Evolutionary conservation across 768 basidiomycete genomes (phyloP).

Genomic region (Tulasnella sp.): DNA sequence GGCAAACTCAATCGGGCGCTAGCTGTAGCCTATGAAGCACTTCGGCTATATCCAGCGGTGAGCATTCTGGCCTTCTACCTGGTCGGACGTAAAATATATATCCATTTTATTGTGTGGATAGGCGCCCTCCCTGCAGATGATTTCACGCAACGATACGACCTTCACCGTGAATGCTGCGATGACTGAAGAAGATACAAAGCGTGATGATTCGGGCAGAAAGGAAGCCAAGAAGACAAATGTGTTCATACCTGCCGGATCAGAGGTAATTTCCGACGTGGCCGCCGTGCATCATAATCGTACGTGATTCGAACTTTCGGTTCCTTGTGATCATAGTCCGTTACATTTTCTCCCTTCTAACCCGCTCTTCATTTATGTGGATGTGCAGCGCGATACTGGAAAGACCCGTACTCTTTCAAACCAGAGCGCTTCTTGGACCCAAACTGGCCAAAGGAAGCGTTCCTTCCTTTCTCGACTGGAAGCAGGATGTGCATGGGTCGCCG

Average conservation of each 20-base stretch:
- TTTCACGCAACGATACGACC: neutral
- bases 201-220: neutral
- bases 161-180: neutral
- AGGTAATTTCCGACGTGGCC: neutral
- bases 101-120: neutral
- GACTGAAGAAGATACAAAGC: neutral
- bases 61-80: neutral
- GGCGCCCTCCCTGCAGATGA: neutral
- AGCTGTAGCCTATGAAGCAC: neutral
- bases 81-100: too few relatives aligned
- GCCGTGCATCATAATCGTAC: slow-evolving; percentile 10
- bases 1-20: neutral
- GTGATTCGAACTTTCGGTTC: neutral
- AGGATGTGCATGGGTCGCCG: slow-evolving; percentile 7
- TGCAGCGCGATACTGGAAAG: slow-evolving; percentile 11
- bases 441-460: slow-evolving; percentile 11
- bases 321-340: neutral
- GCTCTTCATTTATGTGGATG: too few relatives aligned
- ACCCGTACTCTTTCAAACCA: slow-evolving; percentile 4
- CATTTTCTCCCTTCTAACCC: neutral
- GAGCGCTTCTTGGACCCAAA: slow-evolving; percentile 8
- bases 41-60: slow-evolving; percentile 7
- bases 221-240: neutral
- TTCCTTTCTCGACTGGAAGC: slow-evolving; percentile 7
- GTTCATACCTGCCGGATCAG: neutral